Evolutionary conservation across 73 alveolate species (phyloP).

Genomic region (Tetrahymena borealis): DNA sequence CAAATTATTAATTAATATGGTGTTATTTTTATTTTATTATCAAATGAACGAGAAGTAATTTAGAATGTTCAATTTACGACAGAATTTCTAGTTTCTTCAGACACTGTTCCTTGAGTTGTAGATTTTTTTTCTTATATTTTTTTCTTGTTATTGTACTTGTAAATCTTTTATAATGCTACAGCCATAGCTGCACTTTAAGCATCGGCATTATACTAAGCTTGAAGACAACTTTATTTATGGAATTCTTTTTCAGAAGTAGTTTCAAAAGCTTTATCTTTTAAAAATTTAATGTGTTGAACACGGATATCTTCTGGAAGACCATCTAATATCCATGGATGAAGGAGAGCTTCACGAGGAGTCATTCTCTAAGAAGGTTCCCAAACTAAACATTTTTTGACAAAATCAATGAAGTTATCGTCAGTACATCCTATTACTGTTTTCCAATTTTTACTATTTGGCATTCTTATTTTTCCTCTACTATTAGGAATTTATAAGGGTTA

Average conservation of each 20-base stretch:
- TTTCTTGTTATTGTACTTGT: not conserved
- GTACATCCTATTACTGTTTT: slow-evolving; percentile 22
- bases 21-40: not conserved
- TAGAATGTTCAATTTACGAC: not conserved
- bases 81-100: not conserved
- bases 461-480: slow-evolving; percentile 54
- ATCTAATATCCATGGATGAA: slow-evolving; percentile 64
- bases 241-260: not conserved
- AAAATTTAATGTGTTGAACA: not conserved
- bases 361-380: slow-evolving; percentile 67
- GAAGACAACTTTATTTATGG: not conserved
- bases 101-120: not conserved
- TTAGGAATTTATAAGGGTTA: slow-evolving; percentile 48
- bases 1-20: not conserved
- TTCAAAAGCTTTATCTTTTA: not conserved
- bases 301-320: slow-evolving; percentile 29
- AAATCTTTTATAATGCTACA: not conserved
- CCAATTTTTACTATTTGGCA: slow-evolving; percentile 41
- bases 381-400: slow-evolving; percentile 56
- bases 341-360: slow-evolving; percentile 59
- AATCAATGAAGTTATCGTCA: slow-evolving; percentile 54
- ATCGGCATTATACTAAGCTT: not conserved
- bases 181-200: slow-evolving; percentile 2
- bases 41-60: not conserved
- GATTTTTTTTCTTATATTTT: not conserved